Percentiles rank a stretch among this genome's conserved stretches.
These are phyloP conservation scores for Colletotrichum paranaense DNA, from an alignment of 2,329 filamentous ascomycete genomes.

Conservation along the genomic window DNA sequence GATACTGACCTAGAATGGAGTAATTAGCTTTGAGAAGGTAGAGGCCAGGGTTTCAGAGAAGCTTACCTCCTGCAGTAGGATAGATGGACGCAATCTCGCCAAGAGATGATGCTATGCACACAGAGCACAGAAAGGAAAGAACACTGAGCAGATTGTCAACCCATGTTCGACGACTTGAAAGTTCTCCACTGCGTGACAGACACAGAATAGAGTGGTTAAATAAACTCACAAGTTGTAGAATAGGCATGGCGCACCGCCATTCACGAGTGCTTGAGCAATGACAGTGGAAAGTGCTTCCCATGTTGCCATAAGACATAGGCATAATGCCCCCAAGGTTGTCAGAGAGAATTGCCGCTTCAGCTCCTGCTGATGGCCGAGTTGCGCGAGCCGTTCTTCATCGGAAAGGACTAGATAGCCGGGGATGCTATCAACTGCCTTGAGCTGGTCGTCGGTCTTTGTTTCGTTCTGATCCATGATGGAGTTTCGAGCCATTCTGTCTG, in stretches of 20 bases:
- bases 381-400: slow-evolving; percentile 41
- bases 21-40: neutral
- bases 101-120: slow-evolving; percentile 51
- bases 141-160: slow-evolving; percentile 44
- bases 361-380: slow-evolving; percentile 43
- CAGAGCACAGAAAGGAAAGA: slow-evolving; percentile 52
- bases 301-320: slow-evolving; percentile 61
- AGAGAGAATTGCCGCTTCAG: slow-evolving; percentile 51
- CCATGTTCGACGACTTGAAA: neutral
- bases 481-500: neutral
- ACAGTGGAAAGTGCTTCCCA: slow-evolving; percentile 62
- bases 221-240: slow-evolving; percentile 54
- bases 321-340: slow-evolving; percentile 55
- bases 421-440: neutral
- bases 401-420: neutral
- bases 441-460: neutral
- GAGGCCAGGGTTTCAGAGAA: neutral
- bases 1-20: slow-evolving; percentile 51
- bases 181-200: too few species aligned
- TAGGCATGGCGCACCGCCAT: slow-evolving; percentile 57
- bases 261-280: slow-evolving; percentile 54
- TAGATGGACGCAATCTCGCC: slow-evolving; percentile 52
- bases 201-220: too few species aligned
- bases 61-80: slow-evolving; percentile 45
- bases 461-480: neutral